These are phyloP conservation scores for Lizanozyma gosingica DNA, from an alignment of 1,139 yeast species.

Conservation along the genomic window DNA sequence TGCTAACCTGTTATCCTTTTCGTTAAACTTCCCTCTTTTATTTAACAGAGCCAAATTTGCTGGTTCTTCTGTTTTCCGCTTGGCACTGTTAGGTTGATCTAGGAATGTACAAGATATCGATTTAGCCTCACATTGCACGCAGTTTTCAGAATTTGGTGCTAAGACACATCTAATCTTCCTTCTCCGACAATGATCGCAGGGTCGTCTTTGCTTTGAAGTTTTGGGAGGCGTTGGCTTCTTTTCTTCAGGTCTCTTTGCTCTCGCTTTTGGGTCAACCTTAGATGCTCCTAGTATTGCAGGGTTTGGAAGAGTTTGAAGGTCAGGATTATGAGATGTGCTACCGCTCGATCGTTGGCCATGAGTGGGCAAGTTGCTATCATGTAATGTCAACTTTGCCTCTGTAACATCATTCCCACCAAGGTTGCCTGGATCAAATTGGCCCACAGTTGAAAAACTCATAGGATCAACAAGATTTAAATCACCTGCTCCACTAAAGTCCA, in stretches of 20 bases:
- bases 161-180: slow-evolving; percentile 58
- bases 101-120: slow-evolving; percentile 55
- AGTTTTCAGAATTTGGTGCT: slow-evolving; percentile 47
- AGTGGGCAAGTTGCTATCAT: neutral
- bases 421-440: neutral
- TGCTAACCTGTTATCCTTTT: neutral
- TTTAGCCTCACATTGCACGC: slow-evolving; percentile 62
- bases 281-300: slow-evolving; percentile 4
- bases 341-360: neutral
- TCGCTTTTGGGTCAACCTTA: slow-evolving; percentile 6
- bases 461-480: neutral
- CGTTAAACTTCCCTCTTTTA: neutral
- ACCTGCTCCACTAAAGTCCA: slow-evolving; percentile 12
- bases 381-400: slow-evolving; percentile 1
- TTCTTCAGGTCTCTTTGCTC: neutral
- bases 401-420: neutral
- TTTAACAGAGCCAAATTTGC: slow-evolving; percentile 11
- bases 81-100: slow-evolving; percentile 8
- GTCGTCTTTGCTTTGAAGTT: slow-evolving; percentile 27
- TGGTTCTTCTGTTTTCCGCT: slow-evolving; percentile 1
- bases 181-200: slow-evolving; percentile 66
- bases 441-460: neutral
- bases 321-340: neutral
- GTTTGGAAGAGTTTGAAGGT: slow-evolving; percentile 1
- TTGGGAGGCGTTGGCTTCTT: slow-evolving; percentile 7